phyloP scores from a whole-genome alignment of 1,284 basidiomycete genomes.

The Moesziomyces aphidis region DNA sequence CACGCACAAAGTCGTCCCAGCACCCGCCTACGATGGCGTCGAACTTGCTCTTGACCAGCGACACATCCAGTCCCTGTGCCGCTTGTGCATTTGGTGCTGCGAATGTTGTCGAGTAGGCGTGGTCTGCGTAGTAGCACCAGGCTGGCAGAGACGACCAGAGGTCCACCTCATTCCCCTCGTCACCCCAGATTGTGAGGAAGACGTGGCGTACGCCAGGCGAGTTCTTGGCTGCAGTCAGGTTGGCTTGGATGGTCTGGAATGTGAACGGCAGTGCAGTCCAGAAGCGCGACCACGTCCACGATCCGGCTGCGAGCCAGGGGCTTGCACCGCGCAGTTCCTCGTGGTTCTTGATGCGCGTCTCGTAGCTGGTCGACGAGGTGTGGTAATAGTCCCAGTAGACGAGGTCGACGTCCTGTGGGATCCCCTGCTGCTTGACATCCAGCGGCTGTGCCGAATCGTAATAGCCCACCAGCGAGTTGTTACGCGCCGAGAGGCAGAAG shows the following conservation, averaged over 20 bases:
- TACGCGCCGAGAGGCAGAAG: conserved; percentile 68
- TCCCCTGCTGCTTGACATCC: conserved; percentile 47
- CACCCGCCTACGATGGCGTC: conserved; percentile 64
- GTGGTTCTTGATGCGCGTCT: conserved; percentile 66
- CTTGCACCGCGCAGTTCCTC: conserved; percentile 60
- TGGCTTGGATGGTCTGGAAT: conserved; percentile 67
- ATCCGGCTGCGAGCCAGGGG: conserved; percentile 68
- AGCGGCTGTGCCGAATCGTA: conserved; percentile 55
- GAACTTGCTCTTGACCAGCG: conserved; percentile 48
- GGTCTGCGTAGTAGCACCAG: conserved; percentile 67
- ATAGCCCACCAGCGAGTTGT: conserved; percentile 67
- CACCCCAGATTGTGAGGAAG: conserved; percentile 69
- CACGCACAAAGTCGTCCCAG: conserved; percentile 68
- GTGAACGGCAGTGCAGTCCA: conserved; percentile 69
- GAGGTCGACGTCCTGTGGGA: conserved; percentile 62
- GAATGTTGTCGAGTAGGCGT: conserved; percentile 53
- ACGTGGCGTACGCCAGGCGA: conserved; percentile 62
- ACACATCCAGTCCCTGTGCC: conserved; percentile 44
- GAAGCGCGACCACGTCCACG: conserved; percentile 69
- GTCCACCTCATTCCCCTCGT: conserved; percentile 69
- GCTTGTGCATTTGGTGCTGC: conserved; percentile 3
- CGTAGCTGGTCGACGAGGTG: conserved; percentile 60
- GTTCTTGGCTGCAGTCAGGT: conserved; percentile 65
- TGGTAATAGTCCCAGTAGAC: conserved; percentile 67
- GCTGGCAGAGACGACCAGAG: conserved; percentile 52